Evolutionary conservation across 208 protist species (phyloP), one percentile per base, ranked within the genome.

Genomic region (Trypanosomatidae sp.): DNA sequence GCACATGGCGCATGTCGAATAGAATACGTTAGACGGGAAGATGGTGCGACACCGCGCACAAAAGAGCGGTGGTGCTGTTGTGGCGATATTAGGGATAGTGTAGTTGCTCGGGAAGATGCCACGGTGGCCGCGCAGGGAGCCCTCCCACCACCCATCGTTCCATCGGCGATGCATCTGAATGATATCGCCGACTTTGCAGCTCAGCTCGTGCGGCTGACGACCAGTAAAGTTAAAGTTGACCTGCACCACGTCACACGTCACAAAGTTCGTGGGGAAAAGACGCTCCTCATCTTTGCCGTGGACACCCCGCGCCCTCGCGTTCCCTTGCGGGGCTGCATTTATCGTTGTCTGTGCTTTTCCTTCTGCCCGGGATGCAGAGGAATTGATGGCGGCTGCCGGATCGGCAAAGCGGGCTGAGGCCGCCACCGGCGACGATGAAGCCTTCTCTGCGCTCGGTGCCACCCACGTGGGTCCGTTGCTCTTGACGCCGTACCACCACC

Each of bases 71-170:
- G 88, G 86, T 19, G 52, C 39, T 19, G 82, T 87, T 33, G 88
- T 91, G 50, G 66, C 66, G 28, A 80, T 71, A 73, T 96, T 96
- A 12, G 87, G 88, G 0, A 89, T 55, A n/a, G 89, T 94, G 76
- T 93, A 93, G 78, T 94, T 94, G 77, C 89, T 94, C 30, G 91
- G 91, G 55, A 96, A 96, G 67, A 94, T 91, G 46, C 91, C 91
- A n/a, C 86, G 86, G 30, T 76, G 75, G 15, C 77, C 79, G 39
- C 78, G 74, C 65, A 91, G 62, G 10, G 85, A 84, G 36, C 91
- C 91, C 67, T 96, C 91, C 91, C 90, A 96, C 91, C 91, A 96
- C 56, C 91, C 91, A 46, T 96, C 91, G 56, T 96, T 96, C 91
- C 91, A 96, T 28, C 83, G 81, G 12, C 89, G 89, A 59, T 94